Evolutionary conservation across 768 basidiomycete genomes (phyloP), one percentile per base, ranked within the genome.

Genomic region (Lactarius deliciosus): DNA sequence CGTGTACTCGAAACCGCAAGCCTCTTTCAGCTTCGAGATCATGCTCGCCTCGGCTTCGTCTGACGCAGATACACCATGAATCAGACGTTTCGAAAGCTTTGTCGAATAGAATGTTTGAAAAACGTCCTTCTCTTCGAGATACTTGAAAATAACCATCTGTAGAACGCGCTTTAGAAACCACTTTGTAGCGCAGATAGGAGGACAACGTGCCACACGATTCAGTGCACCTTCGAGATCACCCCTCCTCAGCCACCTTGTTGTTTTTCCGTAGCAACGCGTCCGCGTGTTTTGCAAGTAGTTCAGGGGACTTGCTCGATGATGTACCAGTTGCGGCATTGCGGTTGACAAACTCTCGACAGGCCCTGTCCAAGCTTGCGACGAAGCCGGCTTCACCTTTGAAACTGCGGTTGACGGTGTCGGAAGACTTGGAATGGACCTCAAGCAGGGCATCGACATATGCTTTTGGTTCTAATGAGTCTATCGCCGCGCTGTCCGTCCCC

Each of bases 51-150:
- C 96, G 59, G 90, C 91, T 77, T 99, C 96, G 72, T 98, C 96
- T 2, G 96, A 98, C 8, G 93, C 92, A 13, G 94, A 98, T 3
- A 91, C 87, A 15, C 87, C 86, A 71, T 92, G 88, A 71, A 99
- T 94, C 30, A 99, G 86, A 68, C 96, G 94, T 75, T 92, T 92
- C 41, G 92, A 92, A 28, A 98, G 79, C 76, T 93, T 96, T 69
- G 93, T 96, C 18, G 90, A 91, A 79, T 99, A 98, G 83, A 96
- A 98, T 20, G 91, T 91, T 75, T 96, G 95, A 87, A 98, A 99
- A 15, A 98, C 93, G 71, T 99, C 96, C 81, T 97, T 97, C 82
- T 98, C 96, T 75, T 96, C 94, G 72, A 98, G 90, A 78, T 97
- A 98, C 76, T 95, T 95, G 90, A 99, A 97, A 58, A 98, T 80